These are phyloP conservation scores for Euphorbia celastroides DNA, from an alignment of 441 rosid genomes.

Conservation along the genomic window DNA sequence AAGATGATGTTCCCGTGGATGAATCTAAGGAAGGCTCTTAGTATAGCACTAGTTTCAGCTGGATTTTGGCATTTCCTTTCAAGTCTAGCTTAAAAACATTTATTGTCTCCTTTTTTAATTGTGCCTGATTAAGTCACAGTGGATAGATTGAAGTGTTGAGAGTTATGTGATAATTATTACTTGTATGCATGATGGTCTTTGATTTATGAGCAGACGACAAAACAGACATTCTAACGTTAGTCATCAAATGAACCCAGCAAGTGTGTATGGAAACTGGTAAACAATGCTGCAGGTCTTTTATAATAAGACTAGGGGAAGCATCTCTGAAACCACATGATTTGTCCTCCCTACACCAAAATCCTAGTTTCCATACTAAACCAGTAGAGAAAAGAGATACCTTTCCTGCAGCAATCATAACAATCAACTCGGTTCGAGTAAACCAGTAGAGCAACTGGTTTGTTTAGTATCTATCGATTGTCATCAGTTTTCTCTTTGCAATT, in stretches of 20 bases:
- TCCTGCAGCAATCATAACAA: conserved; percentile 57
- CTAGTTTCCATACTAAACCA: background rate
- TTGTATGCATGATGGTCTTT: background rate
- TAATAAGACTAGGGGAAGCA: conserved; percentile 40
- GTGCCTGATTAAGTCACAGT: background rate
- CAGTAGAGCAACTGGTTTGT: background rate
- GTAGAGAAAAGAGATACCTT: conserved; percentile 31
- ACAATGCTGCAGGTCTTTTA: background rate
- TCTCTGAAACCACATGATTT: conserved; percentile 35
- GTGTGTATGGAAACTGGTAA: too few relatives aligned
- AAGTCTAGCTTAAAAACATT: background rate
- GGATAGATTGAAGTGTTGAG: background rate
- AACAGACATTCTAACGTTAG: background rate
- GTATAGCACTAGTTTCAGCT: background rate
- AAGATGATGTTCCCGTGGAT: conserved; percentile 82
- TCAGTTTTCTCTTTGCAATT: background rate
- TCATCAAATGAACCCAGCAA: too few relatives aligned
- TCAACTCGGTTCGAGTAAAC: too few relatives aligned
- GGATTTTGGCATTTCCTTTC: background rate
- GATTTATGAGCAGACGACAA: background rate
- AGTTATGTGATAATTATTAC: background rate
- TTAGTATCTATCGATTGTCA: background rate
- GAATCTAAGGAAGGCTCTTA: conserved; percentile 48
- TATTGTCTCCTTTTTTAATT: background rate
- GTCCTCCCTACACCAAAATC: conserved; percentile 48